Evolutionary conservation across 768 basidiomycete genomes (phyloP).

Genomic region (Solioccasus polychromus): DNA sequence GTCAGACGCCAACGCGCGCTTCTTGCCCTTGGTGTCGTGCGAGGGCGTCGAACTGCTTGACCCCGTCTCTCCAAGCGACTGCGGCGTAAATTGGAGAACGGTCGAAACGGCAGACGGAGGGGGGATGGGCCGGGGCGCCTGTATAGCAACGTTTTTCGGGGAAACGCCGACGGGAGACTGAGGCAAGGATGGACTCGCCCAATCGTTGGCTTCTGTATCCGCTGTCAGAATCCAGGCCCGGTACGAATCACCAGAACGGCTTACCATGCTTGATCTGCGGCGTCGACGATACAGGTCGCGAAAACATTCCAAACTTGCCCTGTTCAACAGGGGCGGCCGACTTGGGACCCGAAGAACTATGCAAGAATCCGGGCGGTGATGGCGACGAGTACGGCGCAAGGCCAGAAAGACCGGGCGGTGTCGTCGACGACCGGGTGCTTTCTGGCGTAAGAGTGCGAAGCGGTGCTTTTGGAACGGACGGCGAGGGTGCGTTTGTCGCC

Average conservation of each 20-base stretch:
- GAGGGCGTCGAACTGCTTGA: constrained; percentile 29
- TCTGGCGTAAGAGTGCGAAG: constrained; percentile 27
- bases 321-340: constrained; percentile 16
- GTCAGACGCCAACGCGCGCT: constrained; percentile 35
- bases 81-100: constrained; percentile 28
- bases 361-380: constrained; percentile 35
- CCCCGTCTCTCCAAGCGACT: constrained; percentile 10
- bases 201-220: constrained; percentile 22
- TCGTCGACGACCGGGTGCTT: constrained; percentile 32
- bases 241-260: constrained; percentile 1
- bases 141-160: constrained; percentile 23
- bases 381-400: constrained; percentile 32
- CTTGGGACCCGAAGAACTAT: constrained; percentile 28
- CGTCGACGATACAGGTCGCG: constrained; percentile 16
- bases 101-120: constrained; percentile 33
- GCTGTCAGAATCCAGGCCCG: background rate
- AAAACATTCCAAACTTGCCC: constrained; percentile 17
- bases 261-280: constrained; percentile 31
- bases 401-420: constrained; percentile 32
- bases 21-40: constrained; percentile 33
- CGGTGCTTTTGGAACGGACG: constrained; percentile 8
- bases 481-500: constrained; percentile 13
- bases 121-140: constrained; percentile 27
- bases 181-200: constrained; percentile 17
- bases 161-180: constrained; percentile 16